Percentiles rank a stretch among this genome's conserved stretches.
Evolutionary conservation across 805 yeast genomes (phyloP).

Genomic region (Sungouiozyma intestinalis): DNA sequence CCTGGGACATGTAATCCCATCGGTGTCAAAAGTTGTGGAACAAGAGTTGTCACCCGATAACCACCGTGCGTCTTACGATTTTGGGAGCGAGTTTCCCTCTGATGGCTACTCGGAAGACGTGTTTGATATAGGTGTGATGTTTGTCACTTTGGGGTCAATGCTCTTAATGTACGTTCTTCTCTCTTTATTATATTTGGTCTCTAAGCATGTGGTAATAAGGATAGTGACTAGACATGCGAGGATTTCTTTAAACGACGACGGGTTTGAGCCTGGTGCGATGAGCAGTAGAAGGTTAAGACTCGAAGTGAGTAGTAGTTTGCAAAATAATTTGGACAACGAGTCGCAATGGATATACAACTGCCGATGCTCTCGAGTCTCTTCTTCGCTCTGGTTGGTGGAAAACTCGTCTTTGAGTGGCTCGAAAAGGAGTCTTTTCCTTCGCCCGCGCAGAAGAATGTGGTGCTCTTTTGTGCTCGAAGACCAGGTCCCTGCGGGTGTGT

Average conservation of each 20-base stretch:
- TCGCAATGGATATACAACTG: too few species aligned
- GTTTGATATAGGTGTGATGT: slow-evolving; percentile 17
- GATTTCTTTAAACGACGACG: slow-evolving; percentile 10
- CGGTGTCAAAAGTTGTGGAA: slow-evolving; percentile 2
- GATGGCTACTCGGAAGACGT: slow-evolving; percentile 11
- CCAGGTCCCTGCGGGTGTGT: neutral
- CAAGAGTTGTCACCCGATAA: neutral
- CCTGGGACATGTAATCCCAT: slow-evolving; percentile 5
- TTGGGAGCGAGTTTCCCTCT: neutral
- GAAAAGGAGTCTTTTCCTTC: neutral
- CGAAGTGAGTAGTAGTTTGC: too few species aligned
- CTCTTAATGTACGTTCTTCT: slow-evolving; percentile 12
- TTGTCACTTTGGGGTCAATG: slow-evolving; percentile 16
- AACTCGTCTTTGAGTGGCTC: neutral
- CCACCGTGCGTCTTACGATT: neutral
- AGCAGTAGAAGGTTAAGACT: slow-evolving; percentile 1
- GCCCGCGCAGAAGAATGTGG: neutral
- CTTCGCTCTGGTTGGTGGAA: neutral
- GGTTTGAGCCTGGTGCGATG: slow-evolving; percentile 4
- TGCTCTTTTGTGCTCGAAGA: too few species aligned
- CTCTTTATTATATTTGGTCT: slow-evolving; percentile 10
- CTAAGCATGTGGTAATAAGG: slow-evolving; percentile 9
- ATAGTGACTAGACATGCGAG: slow-evolving; percentile 7
- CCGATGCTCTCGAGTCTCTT: too few species aligned
- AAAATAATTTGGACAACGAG: too few species aligned